Evolutionary conservation across 805 yeast genomes (phyloP).

Genomic region (Yarrowia hollandica): DNA sequence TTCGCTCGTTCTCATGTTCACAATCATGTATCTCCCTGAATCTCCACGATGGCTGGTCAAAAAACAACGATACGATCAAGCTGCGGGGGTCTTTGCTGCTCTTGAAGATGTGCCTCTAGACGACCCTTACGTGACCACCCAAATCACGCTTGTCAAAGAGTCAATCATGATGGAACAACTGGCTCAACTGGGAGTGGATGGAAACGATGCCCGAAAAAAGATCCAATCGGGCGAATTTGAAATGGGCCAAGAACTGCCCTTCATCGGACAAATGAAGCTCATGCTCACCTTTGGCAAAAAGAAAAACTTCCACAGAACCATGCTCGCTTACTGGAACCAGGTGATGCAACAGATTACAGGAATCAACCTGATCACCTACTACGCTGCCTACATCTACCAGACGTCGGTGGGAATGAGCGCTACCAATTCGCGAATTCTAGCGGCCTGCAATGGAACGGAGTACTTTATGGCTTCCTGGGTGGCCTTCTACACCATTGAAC

Average conservation of each 20-base stretch:
- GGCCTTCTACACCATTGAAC: constrained; percentile 43
- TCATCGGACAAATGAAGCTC: not conserved
- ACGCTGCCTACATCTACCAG: constrained; percentile 78
- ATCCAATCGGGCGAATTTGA: not conserved
- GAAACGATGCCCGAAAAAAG: not conserved
- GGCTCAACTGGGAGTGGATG: not conserved
- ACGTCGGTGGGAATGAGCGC: constrained; percentile 53
- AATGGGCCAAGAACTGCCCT: constrained; percentile 8
- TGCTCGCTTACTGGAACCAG: constrained; percentile 46
- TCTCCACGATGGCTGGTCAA: constrained; percentile 81
- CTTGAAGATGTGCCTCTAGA: constrained; percentile 14
- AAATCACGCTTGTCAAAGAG: constrained; percentile 3
- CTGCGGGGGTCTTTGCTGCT: constrained; percentile 43
- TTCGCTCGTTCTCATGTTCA: constrained; percentile 56
- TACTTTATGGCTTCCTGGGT: constrained; percentile 64
- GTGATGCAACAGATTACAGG: constrained; percentile 84
- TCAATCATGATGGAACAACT: constrained; percentile 13
- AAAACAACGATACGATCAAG: constrained; percentile 54
- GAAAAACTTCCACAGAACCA: constrained; percentile 21
- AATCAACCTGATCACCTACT: constrained; percentile 84
- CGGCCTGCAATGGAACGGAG: constrained; percentile 44
- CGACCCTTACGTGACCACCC: constrained; percentile 2
- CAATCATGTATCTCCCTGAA: constrained; percentile 73
- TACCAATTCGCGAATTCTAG: constrained; percentile 33
- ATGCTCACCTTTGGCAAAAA: constrained; percentile 27